Evolutionary conservation across 805 yeast genomes (phyloP).

Genomic region (Yarrowia porcina): DNA sequence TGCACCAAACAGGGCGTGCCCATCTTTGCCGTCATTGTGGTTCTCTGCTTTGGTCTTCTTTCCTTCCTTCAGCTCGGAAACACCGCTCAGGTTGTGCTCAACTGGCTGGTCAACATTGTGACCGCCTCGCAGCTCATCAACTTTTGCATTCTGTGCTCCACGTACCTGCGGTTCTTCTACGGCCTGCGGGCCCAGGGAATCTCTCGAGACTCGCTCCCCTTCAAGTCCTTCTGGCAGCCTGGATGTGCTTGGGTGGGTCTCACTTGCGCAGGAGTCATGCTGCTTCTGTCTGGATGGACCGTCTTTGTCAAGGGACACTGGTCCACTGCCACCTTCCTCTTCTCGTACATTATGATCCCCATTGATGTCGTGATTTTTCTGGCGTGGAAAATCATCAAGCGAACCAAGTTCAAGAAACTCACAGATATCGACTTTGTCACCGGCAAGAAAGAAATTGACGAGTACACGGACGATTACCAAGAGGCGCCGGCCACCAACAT

Average conservation of each 20-base stretch:
- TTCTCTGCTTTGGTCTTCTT: constrained; percentile 56
- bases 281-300: constrained; percentile 62
- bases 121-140: constrained; percentile 67
- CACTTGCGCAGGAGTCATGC: constrained; percentile 48
- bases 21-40: constrained; percentile 48
- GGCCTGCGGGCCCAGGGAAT: constrained; percentile 56
- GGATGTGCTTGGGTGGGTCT: constrained; percentile 52
- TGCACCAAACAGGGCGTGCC: constrained; percentile 73
- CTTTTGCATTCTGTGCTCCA: constrained; percentile 54
- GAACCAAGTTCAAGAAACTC: constrained; percentile 47
- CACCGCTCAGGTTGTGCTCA: constrained; percentile 59
- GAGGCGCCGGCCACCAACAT: constrained; percentile 4
- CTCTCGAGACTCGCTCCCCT: constrained; percentile 48
- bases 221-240: constrained; percentile 59
- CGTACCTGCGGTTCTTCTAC: constrained; percentile 60
- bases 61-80: constrained; percentile 63
- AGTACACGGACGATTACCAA: constrained; percentile 44
- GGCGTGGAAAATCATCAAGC: constrained; percentile 52
- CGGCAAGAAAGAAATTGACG: constrained; percentile 57
- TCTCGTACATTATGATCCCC: constrained; percentile 70
- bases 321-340: constrained; percentile 59
- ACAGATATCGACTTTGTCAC: constrained; percentile 52
- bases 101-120: constrained; percentile 58
- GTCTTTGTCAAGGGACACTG: constrained; percentile 68
- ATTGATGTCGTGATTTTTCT: constrained; percentile 48